These are phyloP conservation scores for Macrotyloma uniflorum DNA, from an alignment of 306 rosid genomes.

Conservation along the genomic window DNA sequence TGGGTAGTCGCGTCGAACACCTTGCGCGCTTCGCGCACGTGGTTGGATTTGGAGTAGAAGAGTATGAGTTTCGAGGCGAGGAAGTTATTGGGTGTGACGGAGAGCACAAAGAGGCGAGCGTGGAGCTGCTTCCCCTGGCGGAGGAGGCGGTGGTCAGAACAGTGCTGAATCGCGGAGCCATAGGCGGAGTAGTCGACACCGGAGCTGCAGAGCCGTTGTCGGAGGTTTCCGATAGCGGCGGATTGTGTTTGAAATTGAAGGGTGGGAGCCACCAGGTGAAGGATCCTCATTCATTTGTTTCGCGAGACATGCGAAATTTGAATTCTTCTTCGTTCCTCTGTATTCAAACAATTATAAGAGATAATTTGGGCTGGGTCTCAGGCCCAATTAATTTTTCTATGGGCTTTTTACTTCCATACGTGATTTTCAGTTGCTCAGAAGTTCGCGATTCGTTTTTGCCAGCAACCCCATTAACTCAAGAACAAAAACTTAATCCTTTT, in stretches of 20 bases:
- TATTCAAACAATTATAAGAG: background rate
- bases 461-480: too few species aligned
- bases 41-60: constrained; percentile 57
- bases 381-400: background rate
- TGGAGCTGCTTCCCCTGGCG: constrained; percentile 81
- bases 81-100: constrained; percentile 78
- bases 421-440: background rate
- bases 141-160: constrained; percentile 56
- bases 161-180: constrained; percentile 67
- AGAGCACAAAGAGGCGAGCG: constrained; percentile 67
- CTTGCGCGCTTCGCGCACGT: constrained; percentile 52
- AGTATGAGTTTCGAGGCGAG: constrained; percentile 76
- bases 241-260: constrained; percentile 43
- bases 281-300: constrained; percentile 53
- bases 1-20: constrained; percentile 69
- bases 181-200: constrained; percentile 61
- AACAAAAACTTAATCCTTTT: too few species aligned
- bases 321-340: background rate
- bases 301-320: background rate
- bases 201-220: constrained; percentile 34
- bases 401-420: background rate
- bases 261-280: constrained; percentile 44
- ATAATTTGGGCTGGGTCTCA: background rate
- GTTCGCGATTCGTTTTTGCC: too few species aligned
- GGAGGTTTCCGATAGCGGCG: constrained; percentile 35